These are phyloP conservation scores for Globisporangium paroecandrum DNA, from an alignment of 352 stramenopile genomes.

Conservation along the genomic window DNA sequence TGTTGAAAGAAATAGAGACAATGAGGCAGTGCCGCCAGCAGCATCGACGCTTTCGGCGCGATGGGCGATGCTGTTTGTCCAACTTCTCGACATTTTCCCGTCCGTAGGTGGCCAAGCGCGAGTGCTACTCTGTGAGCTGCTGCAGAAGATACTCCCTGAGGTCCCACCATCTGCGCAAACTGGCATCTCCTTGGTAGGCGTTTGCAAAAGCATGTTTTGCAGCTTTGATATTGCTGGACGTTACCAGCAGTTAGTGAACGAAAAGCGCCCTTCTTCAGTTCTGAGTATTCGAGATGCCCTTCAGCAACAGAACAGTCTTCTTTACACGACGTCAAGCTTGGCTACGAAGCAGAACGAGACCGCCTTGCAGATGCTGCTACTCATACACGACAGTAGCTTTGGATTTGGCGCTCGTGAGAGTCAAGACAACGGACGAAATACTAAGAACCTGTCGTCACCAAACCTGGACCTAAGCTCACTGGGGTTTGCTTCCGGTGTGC, in stretches of 20 bases:
- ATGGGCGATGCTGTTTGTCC: constrained; percentile 29
- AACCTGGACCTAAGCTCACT: constrained; percentile 8
- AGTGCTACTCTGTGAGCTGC: constrained; percentile 30
- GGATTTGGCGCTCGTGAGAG: background rate
- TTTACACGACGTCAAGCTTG: too few species aligned
- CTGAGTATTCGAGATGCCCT: background rate
- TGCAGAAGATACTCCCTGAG: constrained; percentile 25
- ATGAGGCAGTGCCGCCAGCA: background rate
- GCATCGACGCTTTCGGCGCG: constrained; percentile 16
- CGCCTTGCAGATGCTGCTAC: constrained; percentile 16
- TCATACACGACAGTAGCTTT: background rate
- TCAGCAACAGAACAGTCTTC: background rate
- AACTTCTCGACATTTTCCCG: constrained; percentile 19
- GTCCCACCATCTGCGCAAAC: background rate
- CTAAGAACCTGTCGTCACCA: background rate
- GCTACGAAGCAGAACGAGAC: constrained; percentile 25
- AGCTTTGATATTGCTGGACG: background rate
- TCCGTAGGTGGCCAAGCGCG: constrained; percentile 17
- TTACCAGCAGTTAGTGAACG: too few species aligned
- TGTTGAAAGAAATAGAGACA: background rate
- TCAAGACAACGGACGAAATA: background rate
- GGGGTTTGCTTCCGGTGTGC: constrained; percentile 22
- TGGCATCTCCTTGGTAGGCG: constrained; percentile 11
- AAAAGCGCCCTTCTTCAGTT: too few species aligned
- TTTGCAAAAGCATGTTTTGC: constrained; percentile 3